Evolutionary conservation across 2,329 filamentous ascomycete genomes (phyloP).

Genomic region (Didymellaceae sp.): DNA sequence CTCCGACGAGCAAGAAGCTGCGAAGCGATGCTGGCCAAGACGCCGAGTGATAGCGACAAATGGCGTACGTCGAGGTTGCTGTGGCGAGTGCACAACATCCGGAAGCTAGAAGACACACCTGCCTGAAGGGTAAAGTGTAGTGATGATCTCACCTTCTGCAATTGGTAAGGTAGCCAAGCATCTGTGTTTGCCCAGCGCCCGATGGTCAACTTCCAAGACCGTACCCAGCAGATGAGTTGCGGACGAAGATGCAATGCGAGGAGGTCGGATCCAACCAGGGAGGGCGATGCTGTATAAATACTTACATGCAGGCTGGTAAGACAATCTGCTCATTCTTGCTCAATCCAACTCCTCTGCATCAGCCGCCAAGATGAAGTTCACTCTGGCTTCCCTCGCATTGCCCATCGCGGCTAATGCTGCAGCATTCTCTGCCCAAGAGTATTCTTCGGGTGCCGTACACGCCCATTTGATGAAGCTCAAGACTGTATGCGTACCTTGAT

Average conservation of each 20-base stretch:
- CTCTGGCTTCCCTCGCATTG: slow-evolving; percentile 28
- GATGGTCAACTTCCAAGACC: slow-evolving; percentile 19
- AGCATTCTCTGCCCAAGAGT: slow-evolving; percentile 31
- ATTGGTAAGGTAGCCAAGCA: slow-evolving; percentile 17
- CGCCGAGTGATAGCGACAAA: slow-evolving; percentile 20
- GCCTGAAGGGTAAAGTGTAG: slow-evolving; percentile 13
- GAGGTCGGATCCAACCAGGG: not conserved
- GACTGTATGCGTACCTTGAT: slow-evolving; percentile 17
- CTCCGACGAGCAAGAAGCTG: slow-evolving; percentile 7
- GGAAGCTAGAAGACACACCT: slow-evolving; percentile 17
- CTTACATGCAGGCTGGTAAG: not conserved
- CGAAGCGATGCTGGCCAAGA: slow-evolving; percentile 12
- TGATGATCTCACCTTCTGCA: slow-evolving; percentile 18
- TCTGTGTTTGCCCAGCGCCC: slow-evolving; percentile 5
- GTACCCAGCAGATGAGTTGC: slow-evolving; percentile 7
- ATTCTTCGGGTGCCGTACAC: slow-evolving; percentile 32
- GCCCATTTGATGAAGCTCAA: slow-evolving; percentile 37
- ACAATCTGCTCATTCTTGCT: slow-evolving; percentile 34
- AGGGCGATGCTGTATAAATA: slow-evolving; percentile 27
- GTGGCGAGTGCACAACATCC: slow-evolving; percentile 15
- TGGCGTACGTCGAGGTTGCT: slow-evolving; percentile 11
- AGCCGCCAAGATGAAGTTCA: slow-evolving; percentile 35
- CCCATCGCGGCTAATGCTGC: slow-evolving; percentile 32
- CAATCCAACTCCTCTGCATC: slow-evolving; percentile 23
- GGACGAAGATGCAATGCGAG: slow-evolving; percentile 8